Percentiles rank a stretch among this genome's conserved stretches.
Evolutionary conservation across 1,139 yeast species (phyloP).

Genomic region (Sugiyamaella grinbergsii): DNA sequence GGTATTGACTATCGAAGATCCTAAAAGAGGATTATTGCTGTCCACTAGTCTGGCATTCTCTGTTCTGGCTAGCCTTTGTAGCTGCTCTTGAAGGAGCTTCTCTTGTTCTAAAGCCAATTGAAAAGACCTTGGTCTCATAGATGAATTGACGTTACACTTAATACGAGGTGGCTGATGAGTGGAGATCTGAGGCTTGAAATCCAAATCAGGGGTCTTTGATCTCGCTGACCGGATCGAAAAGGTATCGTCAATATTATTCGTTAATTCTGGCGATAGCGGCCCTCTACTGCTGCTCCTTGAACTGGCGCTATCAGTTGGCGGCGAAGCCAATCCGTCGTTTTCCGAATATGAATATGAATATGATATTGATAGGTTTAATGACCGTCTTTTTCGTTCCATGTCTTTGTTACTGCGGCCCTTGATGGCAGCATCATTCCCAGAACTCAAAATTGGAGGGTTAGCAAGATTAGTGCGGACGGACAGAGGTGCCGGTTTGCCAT

Average conservation of each 20-base stretch:
- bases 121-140: constrained; percentile 24
- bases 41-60: constrained; percentile 37
- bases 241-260: constrained; percentile 5
- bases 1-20: no score
- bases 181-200: background rate
- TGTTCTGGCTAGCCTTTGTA: constrained; percentile 39
- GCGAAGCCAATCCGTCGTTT: constrained; percentile 16
- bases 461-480: background rate
- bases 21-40: background rate
- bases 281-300: constrained; percentile 16
- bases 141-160: constrained; percentile 1
- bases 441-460: no score
- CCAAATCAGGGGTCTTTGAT: constrained; percentile 15
- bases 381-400: constrained; percentile 27
- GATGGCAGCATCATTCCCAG: no score
- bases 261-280: constrained; percentile 11
- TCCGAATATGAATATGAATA: constrained; percentile 14
- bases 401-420: constrained; percentile 1
- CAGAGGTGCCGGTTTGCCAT: constrained; percentile 13
- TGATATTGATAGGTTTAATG: constrained; percentile 28
- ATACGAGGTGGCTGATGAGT: background rate
- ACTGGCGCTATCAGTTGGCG: constrained; percentile 11
- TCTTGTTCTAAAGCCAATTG: constrained; percentile 35
- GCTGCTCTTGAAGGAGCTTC: constrained; percentile 36
- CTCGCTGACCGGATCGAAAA: constrained; percentile 2